phyloP scores from a whole-genome alignment of 2,329 filamentous ascomycete genomes.

The Graphilbum ipis-grandicollis region DNA sequence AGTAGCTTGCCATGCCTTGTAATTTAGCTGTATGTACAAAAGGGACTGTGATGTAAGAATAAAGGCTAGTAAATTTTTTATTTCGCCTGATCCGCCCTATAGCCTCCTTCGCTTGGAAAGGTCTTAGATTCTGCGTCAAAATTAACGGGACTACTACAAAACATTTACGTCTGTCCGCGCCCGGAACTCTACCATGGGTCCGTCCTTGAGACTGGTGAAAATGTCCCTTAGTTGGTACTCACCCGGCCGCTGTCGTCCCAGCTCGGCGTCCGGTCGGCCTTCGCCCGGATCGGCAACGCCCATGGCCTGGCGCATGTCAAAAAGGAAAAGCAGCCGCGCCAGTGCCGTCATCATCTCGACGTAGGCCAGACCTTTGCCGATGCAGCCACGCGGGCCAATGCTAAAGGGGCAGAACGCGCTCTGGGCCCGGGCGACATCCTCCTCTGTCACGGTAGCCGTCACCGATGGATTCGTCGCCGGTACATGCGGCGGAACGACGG shows the following conservation, averaged over 20 bases:
- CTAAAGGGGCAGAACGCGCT: conserved; percentile 61
- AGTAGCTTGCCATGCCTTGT: no score
- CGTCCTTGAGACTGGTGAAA: conserved; percentile 58
- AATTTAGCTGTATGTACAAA: no score
- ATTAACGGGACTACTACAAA: no score
- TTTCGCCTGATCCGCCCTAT: no score
- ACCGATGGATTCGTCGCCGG: conserved; percentile 10
- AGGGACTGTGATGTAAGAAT: no score
- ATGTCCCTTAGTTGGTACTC: conserved; percentile 59
- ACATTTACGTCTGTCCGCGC: not conserved
- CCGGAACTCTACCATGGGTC: conserved; percentile 48
- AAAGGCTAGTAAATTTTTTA: no score
- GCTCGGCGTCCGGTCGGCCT: conserved; percentile 28
- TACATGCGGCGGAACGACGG: conserved; percentile 14
- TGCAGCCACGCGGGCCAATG: conserved; percentile 52
- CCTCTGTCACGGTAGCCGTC: conserved; percentile 24
- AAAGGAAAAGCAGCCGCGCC: conserved; percentile 42
- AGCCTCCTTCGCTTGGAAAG: no score
- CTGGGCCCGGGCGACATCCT: conserved; percentile 37
- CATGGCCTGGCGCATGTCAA: conserved; percentile 36
- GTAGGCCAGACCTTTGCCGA: conserved; percentile 54
- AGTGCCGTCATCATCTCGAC: conserved; percentile 48
- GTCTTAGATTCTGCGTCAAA: no score
- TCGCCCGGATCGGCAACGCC: conserved; percentile 34
- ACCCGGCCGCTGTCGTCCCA: conserved; percentile 32